phyloP scores from a whole-genome alignment of 495 filamentous ascomycete genomes.

The Penicillium simplicissimum region DNA sequence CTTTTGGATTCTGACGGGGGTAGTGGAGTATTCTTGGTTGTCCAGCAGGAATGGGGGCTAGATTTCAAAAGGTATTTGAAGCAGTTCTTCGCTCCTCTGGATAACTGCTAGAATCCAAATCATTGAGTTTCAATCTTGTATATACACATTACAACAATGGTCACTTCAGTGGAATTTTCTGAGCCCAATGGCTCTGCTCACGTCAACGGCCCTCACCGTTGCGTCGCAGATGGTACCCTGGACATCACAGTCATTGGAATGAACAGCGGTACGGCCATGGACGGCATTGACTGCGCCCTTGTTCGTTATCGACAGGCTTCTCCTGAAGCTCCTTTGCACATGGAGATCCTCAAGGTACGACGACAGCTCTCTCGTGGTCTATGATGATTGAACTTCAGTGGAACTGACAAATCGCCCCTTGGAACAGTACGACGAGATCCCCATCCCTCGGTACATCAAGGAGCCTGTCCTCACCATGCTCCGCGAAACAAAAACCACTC shows the following conservation, averaged over 20 bases:
- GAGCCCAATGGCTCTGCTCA: conserved; percentile 15
- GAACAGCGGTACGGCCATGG: conserved; percentile 43
- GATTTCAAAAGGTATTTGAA: conserved; percentile 11
- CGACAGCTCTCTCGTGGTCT: conserved; percentile 41
- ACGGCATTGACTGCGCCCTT: conserved; percentile 49
- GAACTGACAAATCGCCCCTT: conserved; percentile 10
- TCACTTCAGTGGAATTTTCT: conserved; percentile 10
- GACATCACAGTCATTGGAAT: conserved; percentile 43
- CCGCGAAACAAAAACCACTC: conserved; percentile 46
- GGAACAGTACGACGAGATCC: conserved; percentile 31
- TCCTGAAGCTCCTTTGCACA: conserved; percentile 44
- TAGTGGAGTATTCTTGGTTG: background rate
- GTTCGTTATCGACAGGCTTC: conserved; percentile 46
- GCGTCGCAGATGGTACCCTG: conserved; percentile 32
- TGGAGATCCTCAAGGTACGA: conserved; percentile 36
- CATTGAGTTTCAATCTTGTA: conserved; percentile 4
- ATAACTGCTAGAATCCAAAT: conserved; percentile 5
- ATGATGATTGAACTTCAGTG: conserved; percentile 19
- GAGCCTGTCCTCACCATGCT: conserved; percentile 52
- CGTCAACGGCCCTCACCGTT: conserved; percentile 8
- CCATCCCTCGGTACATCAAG: conserved; percentile 48
- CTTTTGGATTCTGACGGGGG: conserved; percentile 6
- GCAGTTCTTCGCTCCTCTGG: conserved; percentile 9
- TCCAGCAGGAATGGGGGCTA: conserved; percentile 4
- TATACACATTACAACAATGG: conserved; percentile 8